phyloP scores from a whole-genome alignment of 768 basidiomycete genomes.

The Suillus alpinus region DNA sequence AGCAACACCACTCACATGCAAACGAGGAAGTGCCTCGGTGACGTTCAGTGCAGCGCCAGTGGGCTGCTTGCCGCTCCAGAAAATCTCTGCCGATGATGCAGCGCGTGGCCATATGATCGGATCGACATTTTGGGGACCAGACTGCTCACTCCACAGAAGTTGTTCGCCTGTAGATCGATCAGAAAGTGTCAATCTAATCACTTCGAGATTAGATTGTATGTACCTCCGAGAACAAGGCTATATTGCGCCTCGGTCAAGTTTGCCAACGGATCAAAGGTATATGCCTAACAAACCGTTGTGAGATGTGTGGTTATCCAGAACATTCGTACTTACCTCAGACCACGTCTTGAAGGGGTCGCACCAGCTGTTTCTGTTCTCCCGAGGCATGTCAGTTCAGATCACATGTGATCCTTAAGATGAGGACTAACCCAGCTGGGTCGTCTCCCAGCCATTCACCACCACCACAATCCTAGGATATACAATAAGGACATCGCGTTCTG shows the following conservation, averaged over 20 bases:
- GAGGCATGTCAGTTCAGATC: not conserved
- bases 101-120: constrained; percentile 71
- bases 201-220: constrained; percentile 11
- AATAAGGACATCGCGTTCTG: not conserved
- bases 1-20: constrained; percentile 41
- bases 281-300: constrained; percentile 38
- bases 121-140: constrained; percentile 66
- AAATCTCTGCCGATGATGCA: constrained; percentile 69
- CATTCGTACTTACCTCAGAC: constrained; percentile 50
- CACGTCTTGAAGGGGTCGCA: constrained; percentile 81
- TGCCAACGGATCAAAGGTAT: constrained; percentile 71
- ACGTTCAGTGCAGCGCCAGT: constrained; percentile 32
- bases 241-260: constrained; percentile 47
- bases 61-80: constrained; percentile 59
- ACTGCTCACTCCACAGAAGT: constrained; percentile 74
- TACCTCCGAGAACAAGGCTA: constrained; percentile 67
- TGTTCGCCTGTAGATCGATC: constrained; percentile 46
- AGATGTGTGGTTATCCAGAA: constrained; percentile 10
- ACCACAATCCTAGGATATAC: constrained; percentile 54
- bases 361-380: constrained; percentile 53
- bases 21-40: constrained; percentile 52
- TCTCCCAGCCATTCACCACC: constrained; percentile 69
- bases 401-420: not conserved
- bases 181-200: not conserved
- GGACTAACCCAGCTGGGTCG: constrained; percentile 37